Base-by-base conservation (phyloP, 2,329 filamentous ascomycete species). In the Cytospora mali region DNA sequence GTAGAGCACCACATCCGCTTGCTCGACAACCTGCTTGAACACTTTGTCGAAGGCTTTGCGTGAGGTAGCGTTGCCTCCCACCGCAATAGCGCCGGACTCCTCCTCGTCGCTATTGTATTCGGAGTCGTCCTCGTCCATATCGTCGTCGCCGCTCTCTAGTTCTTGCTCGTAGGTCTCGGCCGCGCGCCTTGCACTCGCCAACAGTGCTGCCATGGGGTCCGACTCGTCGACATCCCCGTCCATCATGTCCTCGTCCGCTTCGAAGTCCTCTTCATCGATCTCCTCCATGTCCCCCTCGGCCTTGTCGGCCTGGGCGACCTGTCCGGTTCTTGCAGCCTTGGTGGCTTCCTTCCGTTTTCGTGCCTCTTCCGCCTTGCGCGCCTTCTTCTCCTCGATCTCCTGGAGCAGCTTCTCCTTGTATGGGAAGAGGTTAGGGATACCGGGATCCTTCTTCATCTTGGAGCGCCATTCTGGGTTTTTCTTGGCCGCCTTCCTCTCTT, bases 391-490 rank as follows among this genome's bases (percentile, higher is more conserved):
- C 79, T 99, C 95, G 70, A 99, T 96, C 77, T 99, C 93, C 63
- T 93, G 88, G 35, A 99, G 84, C 29, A 99, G 85, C 81, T 90
- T 93, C 76, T 97, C 93, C 81, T 99, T 99, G 83, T 95, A 97
- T 0, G 95, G 95, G 79, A 97, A 99, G 39, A 97, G 80, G 74
- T 98, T 99, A 48, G 95, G 95, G 66, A 99, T 97, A 55, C 95
- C 95, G 27, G 94, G 95, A 72, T 99, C 95, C 81, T 98, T 99
- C 86, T 97, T 98, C 69, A 97, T 75, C 76, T 93, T 91, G 64
- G 92, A 93, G 70, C 91, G 88, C 93, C 95, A 98, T 91, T 97
- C 88, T 35, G 95, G 94, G 76, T 97, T 97, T 86, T 96, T 93
- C 81, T 97, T 98, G 61, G 90, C 92, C 62, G 88, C 82, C 82